phyloP scores from a whole-genome alignment of 2,329 filamentous ascomycete genomes.

The Talaromyces piceae region DNA sequence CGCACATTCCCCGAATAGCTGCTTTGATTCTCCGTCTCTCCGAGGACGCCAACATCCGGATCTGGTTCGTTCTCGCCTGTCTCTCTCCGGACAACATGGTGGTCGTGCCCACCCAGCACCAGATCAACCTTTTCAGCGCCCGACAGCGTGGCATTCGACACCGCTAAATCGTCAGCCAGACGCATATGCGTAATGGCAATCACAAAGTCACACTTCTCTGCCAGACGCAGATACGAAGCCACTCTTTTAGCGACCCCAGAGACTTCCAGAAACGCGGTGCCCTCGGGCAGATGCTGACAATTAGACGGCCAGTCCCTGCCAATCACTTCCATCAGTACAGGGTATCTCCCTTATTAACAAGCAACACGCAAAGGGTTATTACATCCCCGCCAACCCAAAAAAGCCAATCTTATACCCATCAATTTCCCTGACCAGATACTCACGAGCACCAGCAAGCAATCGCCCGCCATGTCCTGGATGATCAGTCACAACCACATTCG shows the following conservation, averaged over 20 bases:
- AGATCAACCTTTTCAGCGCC: neutral
- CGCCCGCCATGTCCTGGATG: neutral
- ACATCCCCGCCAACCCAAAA: conserved; percentile 15
- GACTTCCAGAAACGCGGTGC: neutral
- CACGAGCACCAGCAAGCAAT: conserved; percentile 7
- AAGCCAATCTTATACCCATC: conserved; percentile 12
- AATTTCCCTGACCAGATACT: conserved; percentile 11
- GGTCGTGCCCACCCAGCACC: neutral
- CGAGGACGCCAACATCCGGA: neutral
- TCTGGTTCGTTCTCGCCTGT: neutral
- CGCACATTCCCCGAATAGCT: neutral
- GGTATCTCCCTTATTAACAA: too few species aligned
- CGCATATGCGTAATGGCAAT: neutral
- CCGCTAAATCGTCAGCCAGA: neutral
- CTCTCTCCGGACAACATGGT: neutral
- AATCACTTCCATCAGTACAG: too few species aligned
- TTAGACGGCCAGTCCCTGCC: conserved; percentile 17
- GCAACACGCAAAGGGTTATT: too few species aligned
- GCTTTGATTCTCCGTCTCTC: neutral
- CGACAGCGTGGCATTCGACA: neutral
- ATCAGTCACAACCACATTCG: neutral
- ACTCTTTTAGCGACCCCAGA: neutral
- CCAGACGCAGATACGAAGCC: neutral
- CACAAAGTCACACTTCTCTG: neutral
- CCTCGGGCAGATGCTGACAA: conserved; percentile 12